Conservation (phyloP, 2,329 filamentous ascomycete species). For the Ophiosphaerella narmari region DNA sequence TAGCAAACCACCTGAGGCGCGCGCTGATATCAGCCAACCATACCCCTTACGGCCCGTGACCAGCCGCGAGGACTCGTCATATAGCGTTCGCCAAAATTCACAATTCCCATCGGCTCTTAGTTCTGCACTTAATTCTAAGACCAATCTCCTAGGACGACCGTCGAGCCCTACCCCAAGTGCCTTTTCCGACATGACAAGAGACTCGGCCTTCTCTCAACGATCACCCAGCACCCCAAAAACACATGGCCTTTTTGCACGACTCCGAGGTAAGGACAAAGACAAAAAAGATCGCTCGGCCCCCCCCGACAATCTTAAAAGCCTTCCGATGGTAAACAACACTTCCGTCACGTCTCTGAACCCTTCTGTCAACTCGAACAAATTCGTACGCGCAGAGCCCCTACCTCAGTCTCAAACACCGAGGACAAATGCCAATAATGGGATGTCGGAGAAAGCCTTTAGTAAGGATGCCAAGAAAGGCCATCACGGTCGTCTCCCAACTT, state of each 20-base stretch:
- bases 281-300: constrained; percentile 47
- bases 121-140: constrained; percentile 57
- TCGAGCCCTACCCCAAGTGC: constrained; percentile 82
- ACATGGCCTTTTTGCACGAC: constrained; percentile 59
- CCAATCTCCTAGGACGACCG: constrained; percentile 63
- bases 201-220: constrained; percentile 50
- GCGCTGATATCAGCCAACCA: constrained; percentile 43
- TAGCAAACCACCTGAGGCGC: constrained; percentile 37
- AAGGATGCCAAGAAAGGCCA: constrained; percentile 38
- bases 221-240: constrained; percentile 60
- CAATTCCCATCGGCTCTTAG: constrained; percentile 56
- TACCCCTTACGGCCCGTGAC: constrained; percentile 71
- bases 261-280: constrained; percentile 56
- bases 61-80: constrained; percentile 74
- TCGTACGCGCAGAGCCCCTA: constrained; percentile 34
- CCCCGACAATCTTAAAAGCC: constrained; percentile 46
- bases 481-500: constrained; percentile 52
- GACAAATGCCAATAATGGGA: constrained; percentile 26
- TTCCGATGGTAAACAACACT: constrained; percentile 31
- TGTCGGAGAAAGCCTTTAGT: constrained; percentile 23
- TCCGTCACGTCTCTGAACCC: constrained; percentile 49
- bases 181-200: constrained; percentile 63
- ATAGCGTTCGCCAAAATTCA: constrained; percentile 51
- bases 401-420: constrained; percentile 29
- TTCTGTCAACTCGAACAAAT: constrained; percentile 34